Base-by-base conservation (phyloP, 345 rosid species). In the Crucihimalaya himalaica region DNA sequence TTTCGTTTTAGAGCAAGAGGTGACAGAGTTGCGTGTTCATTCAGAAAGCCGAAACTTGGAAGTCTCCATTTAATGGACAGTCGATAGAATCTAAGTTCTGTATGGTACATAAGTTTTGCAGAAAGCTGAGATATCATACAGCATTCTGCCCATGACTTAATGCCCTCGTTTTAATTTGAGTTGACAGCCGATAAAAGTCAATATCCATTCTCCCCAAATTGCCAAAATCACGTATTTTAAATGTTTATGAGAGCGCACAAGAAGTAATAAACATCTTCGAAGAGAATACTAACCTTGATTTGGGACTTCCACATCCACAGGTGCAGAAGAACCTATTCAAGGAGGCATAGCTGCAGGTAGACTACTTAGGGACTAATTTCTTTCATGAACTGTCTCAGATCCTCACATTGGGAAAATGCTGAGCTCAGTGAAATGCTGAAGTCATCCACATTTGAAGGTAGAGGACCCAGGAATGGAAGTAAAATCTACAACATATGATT, bases 371-470 rank as follows among this genome's bases (percentile, higher is more conserved):
- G 84, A 40, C 84, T 80, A 75, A 85, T 75, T 65, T 82, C 84
- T 85, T 83, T 86, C 86, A 91, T 82, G 57, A 88, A 64, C 76
- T 81, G 81, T 81, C 79, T 88, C 79, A 94, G 83, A 82, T 94
- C 96, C 70, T 73, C 57, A 94, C 82, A 28, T 32, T 78, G 62
- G 97, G 96, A n/a, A 48, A 89, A 91, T 67, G 54, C 90, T 62
- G 70, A 54, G 62, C 39, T 58, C 70, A 87, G 74, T 50, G 93
- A 89, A 55, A 47, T 5, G 68, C 42, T 63, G 81, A 89, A 89
- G 68, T 89, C 95, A 58, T 87, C 86, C 78, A 89, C 57, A 32
- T 67, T 74, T 35, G 87, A 64, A 76, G 98, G 98, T 48, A 94
- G 79, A 67, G 97, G 88, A 66, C 86, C 87, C 2, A 91, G 46